These are phyloP conservation scores for Candida gigantensis DNA, from an alignment of 1,139 yeast species.

Conservation along the genomic window DNA sequence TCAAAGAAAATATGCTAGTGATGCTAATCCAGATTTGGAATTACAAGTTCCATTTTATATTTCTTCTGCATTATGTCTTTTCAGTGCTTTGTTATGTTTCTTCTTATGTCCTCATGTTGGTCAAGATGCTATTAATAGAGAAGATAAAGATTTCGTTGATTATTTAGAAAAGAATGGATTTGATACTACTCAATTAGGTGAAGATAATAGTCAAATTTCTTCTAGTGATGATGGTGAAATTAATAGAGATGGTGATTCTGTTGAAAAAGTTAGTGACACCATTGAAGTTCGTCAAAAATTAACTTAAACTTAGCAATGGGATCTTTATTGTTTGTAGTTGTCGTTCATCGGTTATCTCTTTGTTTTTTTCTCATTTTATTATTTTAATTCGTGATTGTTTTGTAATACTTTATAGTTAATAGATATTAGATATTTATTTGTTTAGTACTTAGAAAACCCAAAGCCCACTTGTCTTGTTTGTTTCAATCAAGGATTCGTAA, in stretches of 20 bases:
- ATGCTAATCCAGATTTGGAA: slow-evolving; percentile 40
- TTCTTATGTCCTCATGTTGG: slow-evolving; percentile 79
- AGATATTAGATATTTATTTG: no score
- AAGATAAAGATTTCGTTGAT: slow-evolving; percentile 68
- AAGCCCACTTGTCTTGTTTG: no score
- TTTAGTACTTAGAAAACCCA: no score
- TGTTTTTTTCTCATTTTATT: no score
- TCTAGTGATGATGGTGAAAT: neutral
- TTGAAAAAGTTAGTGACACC: slow-evolving; percentile 1
- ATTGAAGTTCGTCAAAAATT: neutral
- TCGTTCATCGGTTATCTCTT: no score
- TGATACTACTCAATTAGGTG: slow-evolving; percentile 53
- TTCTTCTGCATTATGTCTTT: slow-evolving; percentile 71
- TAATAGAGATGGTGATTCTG: neutral
- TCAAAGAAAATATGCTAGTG: slow-evolving; percentile 43
- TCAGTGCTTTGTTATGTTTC: slow-evolving; percentile 68
- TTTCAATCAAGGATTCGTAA: no score
- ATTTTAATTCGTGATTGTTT: no score
- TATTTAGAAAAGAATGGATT: slow-evolving; percentile 63
- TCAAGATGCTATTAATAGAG: slow-evolving; percentile 78
- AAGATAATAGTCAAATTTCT: slow-evolving; percentile 4
- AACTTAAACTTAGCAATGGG: no score
- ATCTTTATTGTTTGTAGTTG: no score
- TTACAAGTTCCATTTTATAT: slow-evolving; percentile 80
- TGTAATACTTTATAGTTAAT: no score